These are phyloP conservation scores for Cordyceps farinosa DNA, from an alignment of 2,329 filamentous ascomycete species.

Conservation along the genomic window DNA sequence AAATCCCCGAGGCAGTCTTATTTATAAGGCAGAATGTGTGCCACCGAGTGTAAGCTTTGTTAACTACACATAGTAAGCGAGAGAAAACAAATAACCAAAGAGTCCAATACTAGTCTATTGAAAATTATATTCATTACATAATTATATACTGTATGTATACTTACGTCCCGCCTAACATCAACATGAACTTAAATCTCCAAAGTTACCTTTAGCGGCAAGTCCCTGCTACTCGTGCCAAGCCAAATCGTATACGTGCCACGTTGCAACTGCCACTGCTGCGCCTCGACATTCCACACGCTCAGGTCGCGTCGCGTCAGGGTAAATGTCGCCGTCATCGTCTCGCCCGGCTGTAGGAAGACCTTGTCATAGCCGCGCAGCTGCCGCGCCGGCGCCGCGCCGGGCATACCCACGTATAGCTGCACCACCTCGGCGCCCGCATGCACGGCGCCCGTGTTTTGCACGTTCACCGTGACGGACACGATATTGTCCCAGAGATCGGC, in stretches of 20 bases:
- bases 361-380: conserved; percentile 68
- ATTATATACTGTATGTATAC: neutral
- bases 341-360: conserved; percentile 44
- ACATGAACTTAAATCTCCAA: conserved; percentile 32
- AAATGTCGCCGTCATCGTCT: conserved; percentile 45
- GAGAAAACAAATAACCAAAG: no score
- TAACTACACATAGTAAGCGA: no score
- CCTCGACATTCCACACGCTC: conserved; percentile 60
- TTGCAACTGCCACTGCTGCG: conserved; percentile 58
- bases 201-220: conserved; percentile 39
- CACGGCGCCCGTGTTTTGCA: conserved; percentile 41
- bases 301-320: conserved; percentile 59
- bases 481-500: conserved; percentile 47
- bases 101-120: no score
- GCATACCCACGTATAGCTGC: conserved; percentile 48
- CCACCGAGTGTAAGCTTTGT: no score
- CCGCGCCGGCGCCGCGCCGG: conserved; percentile 49
- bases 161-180: neutral
- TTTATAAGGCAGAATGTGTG: no score
- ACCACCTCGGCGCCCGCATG: conserved; percentile 44
- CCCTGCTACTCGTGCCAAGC: conserved; percentile 47
- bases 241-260: conserved; percentile 42
- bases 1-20: no score
- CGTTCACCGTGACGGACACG: conserved; percentile 34
- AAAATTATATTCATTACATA: neutral